A percentile compares a stretch with the other conserved stretches of the same genome.
Conservation (phyloP, 2,329 filamentous ascomycete species). For the Graphilbum ipis-grandicollis region DNA sequence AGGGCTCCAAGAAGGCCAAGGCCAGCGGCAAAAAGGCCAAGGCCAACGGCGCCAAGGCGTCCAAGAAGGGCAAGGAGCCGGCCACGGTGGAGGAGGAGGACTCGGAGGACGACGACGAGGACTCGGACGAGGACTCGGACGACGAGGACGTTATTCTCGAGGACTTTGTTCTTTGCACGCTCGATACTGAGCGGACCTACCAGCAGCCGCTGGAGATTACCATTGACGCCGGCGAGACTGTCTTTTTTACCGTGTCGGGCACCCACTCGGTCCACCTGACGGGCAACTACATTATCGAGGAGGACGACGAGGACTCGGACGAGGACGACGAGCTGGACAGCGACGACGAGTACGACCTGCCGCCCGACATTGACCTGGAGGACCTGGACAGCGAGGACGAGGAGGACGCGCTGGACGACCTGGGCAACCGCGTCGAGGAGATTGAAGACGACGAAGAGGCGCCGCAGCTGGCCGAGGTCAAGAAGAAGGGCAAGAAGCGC, state of each 20-base stretch:
- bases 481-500: constrained; percentile 74
- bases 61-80: constrained; percentile 10
- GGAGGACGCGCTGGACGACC: constrained; percentile 59
- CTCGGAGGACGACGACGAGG: constrained; percentile 22
- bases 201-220: constrained; percentile 93
- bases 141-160: constrained; percentile 54
- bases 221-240: constrained; percentile 70
- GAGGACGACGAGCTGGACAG: constrained; percentile 39
- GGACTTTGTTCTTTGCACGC: constrained; percentile 87
- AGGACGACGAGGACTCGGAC: constrained; percentile 45
- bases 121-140: constrained; percentile 24
- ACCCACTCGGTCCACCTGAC: constrained; percentile 85
- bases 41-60: constrained; percentile 5
- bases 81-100: constrained; percentile 8
- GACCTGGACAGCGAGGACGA: constrained; percentile 54
- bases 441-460: constrained; percentile 60
- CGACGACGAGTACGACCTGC: constrained; percentile 58
- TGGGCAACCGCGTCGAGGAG: constrained; percentile 55
- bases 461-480: constrained; percentile 38
- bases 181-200: constrained; percentile 85
- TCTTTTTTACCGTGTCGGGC: constrained; percentile 83
- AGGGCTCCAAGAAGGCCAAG: neutral
- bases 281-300: constrained; percentile 80
- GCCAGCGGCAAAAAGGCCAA: constrained; percentile 14
- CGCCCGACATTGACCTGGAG: constrained; percentile 61